A percentile compares a stretch with the other conserved stretches of the same genome.
Conservation (phyloP, 2,329 filamentous ascomycete genomes). For the Hirsutella rhossiliensis region DNA sequence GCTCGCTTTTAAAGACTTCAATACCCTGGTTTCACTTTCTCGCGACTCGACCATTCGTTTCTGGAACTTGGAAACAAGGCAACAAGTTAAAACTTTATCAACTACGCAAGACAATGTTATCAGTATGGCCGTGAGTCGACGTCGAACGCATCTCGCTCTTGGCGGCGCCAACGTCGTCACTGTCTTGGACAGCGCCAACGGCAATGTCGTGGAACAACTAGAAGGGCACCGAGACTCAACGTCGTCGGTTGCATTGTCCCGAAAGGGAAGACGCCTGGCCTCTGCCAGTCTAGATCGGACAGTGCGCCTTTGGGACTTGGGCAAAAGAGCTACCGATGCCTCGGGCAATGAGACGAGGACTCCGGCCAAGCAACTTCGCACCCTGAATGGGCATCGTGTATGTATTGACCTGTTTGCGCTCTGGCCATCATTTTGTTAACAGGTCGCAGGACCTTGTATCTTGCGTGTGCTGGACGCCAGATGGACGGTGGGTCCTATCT, state of each 20-base stretch:
- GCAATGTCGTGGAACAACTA: neutral
- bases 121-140: neutral
- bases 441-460: neutral
- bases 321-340: neutral
- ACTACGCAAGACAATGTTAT: neutral
- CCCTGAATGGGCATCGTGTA: neutral
- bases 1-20: neutral
- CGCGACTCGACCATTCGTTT: neutral
- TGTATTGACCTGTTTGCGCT: neutral
- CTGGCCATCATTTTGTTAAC: neutral
- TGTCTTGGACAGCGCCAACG: neutral
- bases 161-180: neutral
- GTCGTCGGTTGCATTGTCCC: neutral
- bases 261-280: neutral
- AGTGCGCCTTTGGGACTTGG: neutral
- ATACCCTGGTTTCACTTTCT: neutral
- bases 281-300: neutral
- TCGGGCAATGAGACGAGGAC: too few relatives aligned
- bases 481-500: neutral
- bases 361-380: neutral
- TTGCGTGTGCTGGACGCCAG: neutral
- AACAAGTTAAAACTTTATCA: neutral
- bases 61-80: neutral
- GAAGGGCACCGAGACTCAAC: neutral
- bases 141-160: neutral